These are phyloP conservation scores for Agaricus sinodeliciosus DNA, from an alignment of 768 basidiomycete species.

Conservation along the genomic window DNA sequence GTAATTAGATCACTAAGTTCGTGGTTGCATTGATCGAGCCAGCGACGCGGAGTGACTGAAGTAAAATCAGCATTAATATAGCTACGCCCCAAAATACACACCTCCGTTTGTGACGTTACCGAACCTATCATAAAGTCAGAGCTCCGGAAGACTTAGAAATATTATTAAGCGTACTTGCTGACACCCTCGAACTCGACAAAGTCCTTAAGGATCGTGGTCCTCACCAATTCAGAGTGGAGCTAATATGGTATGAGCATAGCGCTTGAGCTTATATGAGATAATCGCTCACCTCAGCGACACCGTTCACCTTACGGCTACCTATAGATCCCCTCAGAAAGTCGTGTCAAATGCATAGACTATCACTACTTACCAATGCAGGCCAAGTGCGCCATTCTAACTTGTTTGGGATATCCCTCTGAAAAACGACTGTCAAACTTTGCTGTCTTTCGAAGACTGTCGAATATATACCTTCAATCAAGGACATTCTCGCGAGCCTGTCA, in stretches of 20 bases:
- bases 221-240: slow-evolving; percentile 87
- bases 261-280: neutral
- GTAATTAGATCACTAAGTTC: slow-evolving; percentile 81
- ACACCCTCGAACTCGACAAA: slow-evolving; percentile 90
- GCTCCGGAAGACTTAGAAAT: neutral
- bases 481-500: slow-evolving; percentile 79
- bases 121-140: slow-evolving; percentile 37
- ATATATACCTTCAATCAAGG: slow-evolving; percentile 75
- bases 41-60: slow-evolving; percentile 84
- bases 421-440: neutral
- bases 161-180: slow-evolving; percentile 53
- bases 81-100: slow-evolving; percentile 29
- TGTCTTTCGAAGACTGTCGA: neutral
- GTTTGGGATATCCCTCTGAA: slow-evolving; percentile 77
- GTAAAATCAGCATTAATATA: neutral
- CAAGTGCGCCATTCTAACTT: slow-evolving; percentile 86
- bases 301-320: slow-evolving; percentile 85
- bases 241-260: slow-evolving; percentile 16
- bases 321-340: slow-evolving; percentile 4
- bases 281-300: slow-evolving; percentile 75
- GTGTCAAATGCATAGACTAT: slow-evolving; percentile 11
- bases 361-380: slow-evolving; percentile 66
- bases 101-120: slow-evolving; percentile 92
- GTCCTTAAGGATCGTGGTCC: slow-evolving; percentile 79
- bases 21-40: slow-evolving; percentile 95